Conservation (phyloP, 148 eudicot genomes). For the Rhododendron mucronatum region DNA sequence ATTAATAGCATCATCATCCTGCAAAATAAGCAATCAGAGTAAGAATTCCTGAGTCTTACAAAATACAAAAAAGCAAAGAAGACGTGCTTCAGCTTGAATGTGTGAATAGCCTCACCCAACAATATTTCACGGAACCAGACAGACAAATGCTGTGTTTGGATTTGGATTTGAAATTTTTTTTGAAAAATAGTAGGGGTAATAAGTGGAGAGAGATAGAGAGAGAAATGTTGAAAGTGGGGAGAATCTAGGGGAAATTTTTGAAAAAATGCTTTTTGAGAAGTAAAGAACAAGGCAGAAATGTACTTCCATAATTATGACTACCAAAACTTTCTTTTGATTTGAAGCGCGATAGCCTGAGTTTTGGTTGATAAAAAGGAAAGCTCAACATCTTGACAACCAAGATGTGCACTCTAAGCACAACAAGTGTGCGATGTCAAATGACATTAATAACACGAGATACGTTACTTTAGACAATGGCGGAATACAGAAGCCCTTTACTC, state of each 20-base stretch:
- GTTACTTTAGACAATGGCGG: not conserved
- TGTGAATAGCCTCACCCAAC: not conserved
- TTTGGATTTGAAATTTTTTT: no score
- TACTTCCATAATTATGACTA: not conserved
- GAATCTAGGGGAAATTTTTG: no score
- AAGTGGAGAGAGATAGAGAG: no score
- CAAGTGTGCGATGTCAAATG: not conserved
- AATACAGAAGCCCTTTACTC: not conserved
- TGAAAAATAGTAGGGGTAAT: no score
- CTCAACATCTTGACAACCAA: not conserved
- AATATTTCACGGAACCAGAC: not conserved
- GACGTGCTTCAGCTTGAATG: not conserved
- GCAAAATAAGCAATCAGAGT: slow-evolving; percentile 23
- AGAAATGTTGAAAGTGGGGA: no score
- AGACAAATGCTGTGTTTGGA: not conserved
- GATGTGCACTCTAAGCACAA: not conserved
- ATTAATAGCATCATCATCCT: slow-evolving; percentile 96
- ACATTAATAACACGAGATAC: not conserved
- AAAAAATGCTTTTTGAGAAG: no score
- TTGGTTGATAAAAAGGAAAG: not conserved
- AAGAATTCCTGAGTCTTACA: not conserved
- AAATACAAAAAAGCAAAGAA: not conserved
- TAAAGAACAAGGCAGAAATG: not conserved
- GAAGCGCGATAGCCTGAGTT: not conserved
- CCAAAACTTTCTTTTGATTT: not conserved